phyloP scores from a whole-genome alignment of 495 filamentous ascomycete genomes.

The Astrothelium subdiscretum region DNA sequence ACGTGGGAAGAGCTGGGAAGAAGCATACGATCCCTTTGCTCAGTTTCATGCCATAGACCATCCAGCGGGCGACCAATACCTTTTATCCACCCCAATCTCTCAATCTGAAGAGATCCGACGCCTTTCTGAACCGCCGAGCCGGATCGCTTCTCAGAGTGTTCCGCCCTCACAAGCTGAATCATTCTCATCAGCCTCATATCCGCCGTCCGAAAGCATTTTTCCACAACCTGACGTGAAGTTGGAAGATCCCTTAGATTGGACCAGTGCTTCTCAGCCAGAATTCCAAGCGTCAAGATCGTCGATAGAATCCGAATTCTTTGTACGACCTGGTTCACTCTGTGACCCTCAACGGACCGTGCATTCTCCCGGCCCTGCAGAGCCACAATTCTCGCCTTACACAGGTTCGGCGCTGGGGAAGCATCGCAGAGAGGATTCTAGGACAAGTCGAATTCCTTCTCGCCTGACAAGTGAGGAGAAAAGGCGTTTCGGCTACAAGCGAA shows the following conservation, averaged over 20 bases:
- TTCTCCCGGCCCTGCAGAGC: not conserved
- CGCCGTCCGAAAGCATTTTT: not conserved
- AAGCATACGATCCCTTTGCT: not conserved
- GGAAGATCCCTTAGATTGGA: slow-evolving; percentile 3
- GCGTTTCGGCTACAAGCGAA: slow-evolving; percentile 4
- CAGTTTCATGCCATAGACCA: not conserved
- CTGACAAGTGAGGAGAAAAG: slow-evolving; percentile 1
- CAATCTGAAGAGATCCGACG: not conserved
- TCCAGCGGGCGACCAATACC: not conserved
- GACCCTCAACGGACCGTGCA: not conserved
- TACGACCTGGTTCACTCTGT: not conserved
- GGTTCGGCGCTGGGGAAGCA: not conserved
- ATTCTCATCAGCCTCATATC: not conserved
- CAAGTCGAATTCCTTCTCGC: not conserved
- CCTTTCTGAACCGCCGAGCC: not conserved
- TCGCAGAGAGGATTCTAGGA: not conserved
- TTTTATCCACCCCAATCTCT: not conserved
- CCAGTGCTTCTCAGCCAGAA: not conserved
- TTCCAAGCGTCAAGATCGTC: not conserved
- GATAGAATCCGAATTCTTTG: not conserved
- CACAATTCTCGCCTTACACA: not conserved
- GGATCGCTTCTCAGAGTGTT: not conserved
- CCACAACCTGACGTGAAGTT: slow-evolving; percentile 7
- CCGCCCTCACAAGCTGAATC: not conserved
- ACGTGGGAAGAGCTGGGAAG: not conserved